A percentile compares a stretch with the other conserved stretches of the same genome.
Conservation (phyloP, 192 early-diverging fungal species). For the Entrophospora sp. region DNA sequence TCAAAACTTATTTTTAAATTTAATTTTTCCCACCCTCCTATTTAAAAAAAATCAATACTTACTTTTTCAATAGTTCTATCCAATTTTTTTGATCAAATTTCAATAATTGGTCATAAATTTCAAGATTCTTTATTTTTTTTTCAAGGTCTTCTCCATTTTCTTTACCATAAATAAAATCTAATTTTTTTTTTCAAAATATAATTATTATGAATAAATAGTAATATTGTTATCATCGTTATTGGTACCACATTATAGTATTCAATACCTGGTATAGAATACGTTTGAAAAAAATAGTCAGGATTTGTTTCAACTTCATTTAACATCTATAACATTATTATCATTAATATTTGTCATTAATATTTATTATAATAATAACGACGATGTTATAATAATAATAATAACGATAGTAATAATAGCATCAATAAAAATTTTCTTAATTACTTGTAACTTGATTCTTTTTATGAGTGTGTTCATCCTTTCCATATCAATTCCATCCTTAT, state of each 20-base stretch:
- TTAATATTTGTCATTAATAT: not conserved
- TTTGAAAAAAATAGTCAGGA: conserved; percentile 24
- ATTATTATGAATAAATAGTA: not conserved
- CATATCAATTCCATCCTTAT: conserved; percentile 49
- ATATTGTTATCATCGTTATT: not conserved
- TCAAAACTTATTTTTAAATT: not conserved
- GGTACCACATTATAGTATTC: not conserved
- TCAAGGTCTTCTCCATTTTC: conserved; percentile 39
- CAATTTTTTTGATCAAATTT: conserved; percentile 37
- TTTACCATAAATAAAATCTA: conserved; percentile 48
- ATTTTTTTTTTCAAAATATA: not conserved
- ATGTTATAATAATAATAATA: not conserved
- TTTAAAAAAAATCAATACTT: conserved; percentile 6
- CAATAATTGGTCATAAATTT: conserved; percentile 33
- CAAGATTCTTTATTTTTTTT: conserved; percentile 31
- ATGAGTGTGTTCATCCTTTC: conserved; percentile 43
- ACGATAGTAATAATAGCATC: conserved; percentile 25
- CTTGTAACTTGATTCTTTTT: conserved; percentile 41
- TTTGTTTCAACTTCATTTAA: conserved; percentile 31
- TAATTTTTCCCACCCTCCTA: too few species aligned
- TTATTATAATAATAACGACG: not conserved
- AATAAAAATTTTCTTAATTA: conserved; percentile 25
- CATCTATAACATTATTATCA: conserved; percentile 2
- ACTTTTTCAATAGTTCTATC: conserved; percentile 40
- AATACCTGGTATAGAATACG: conserved; percentile 24